Evolutionary conservation across 2,329 filamentous ascomycete species (phyloP).

Genomic region (Hymenoscyphus occultus): DNA sequence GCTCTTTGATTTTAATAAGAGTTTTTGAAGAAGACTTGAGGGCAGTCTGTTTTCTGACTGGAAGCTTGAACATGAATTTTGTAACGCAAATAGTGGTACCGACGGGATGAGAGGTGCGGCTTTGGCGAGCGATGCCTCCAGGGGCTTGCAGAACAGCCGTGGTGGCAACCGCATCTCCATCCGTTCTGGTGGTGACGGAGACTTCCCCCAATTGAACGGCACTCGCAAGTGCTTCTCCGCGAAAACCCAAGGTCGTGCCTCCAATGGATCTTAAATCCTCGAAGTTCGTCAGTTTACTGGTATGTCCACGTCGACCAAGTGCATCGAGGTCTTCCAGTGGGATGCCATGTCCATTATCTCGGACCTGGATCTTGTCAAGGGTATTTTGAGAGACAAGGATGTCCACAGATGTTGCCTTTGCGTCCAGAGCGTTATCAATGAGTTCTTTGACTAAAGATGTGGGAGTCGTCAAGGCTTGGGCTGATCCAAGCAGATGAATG

Average conservation of each 20-base stretch:
- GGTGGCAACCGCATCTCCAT: constrained; percentile 57
- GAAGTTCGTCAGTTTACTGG: constrained; percentile 68
- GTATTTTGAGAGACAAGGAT: constrained; percentile 63
- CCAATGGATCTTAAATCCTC: constrained; percentile 58
- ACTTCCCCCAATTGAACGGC: constrained; percentile 59
- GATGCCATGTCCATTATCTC: constrained; percentile 74
- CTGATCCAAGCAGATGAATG: constrained; percentile 57
- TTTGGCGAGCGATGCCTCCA: constrained; percentile 40
- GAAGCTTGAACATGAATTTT: constrained; percentile 57
- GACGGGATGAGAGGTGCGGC: constrained; percentile 50
- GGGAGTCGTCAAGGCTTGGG: constrained; percentile 58
- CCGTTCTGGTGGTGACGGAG: constrained; percentile 60
- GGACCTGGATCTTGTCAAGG: constrained; percentile 65
- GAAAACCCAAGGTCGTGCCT: constrained; percentile 66
- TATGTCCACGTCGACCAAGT: constrained; percentile 65
- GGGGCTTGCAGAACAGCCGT: constrained; percentile 43
- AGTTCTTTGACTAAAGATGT: constrained; percentile 70
- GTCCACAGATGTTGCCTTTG: constrained; percentile 63
- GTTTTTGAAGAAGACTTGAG: constrained; percentile 57
- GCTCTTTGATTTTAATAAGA: constrained; percentile 54
- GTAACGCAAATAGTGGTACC: constrained; percentile 65
- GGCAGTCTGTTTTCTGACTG: constrained; percentile 59
- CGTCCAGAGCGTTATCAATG: constrained; percentile 74
- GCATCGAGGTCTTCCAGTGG: constrained; percentile 55
- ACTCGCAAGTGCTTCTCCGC: constrained; percentile 70